phyloP scores from a whole-genome alignment of 805 yeast species.

The Teunomyces funiuensis region DNA sequence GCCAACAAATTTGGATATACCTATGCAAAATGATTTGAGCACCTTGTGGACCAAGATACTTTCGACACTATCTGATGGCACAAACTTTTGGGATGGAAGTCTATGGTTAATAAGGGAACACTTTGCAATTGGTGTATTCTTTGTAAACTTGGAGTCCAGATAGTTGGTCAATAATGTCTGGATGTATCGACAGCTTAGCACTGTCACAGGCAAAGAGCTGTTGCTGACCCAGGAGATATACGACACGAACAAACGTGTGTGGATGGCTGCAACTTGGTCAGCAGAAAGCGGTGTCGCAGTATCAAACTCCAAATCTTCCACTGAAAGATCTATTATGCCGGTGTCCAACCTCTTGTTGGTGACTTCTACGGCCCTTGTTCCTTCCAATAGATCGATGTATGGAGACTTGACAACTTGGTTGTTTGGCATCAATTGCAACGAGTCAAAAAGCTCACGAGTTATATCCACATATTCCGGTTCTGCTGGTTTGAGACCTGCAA shows the following conservation, averaged over 20 bases:
- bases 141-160: not conserved
- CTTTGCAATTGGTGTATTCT: conserved; percentile 2
- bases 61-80: conserved; percentile 14
- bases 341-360: conserved; percentile 75
- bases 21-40: conserved; percentile 50
- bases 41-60: conserved; percentile 47
- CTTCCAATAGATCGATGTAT: conserved; percentile 68
- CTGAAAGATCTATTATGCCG: conserved; percentile 53
- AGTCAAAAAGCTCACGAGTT: conserved; percentile 49
- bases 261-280: conserved; percentile 44
- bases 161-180: conserved; percentile 47
- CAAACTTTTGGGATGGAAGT: not conserved
- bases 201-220: conserved; percentile 71
- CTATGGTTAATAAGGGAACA: conserved; percentile 8
- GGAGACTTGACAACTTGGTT: conserved; percentile 61
- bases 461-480: conserved; percentile 44
- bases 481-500: not conserved
- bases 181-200: conserved; percentile 73
- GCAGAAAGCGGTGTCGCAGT: conserved; percentile 33
- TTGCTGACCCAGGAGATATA: conserved; percentile 76
- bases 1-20: conserved; percentile 54
- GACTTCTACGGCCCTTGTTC: conserved; percentile 85
- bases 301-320: conserved; percentile 49
- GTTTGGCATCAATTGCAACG: conserved; percentile 39
- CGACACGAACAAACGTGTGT: conserved; percentile 53